Evolutionary conservation across 2,329 filamentous ascomycete genomes (phyloP).

Genomic region (Paraconiothyrium sp.): DNA sequence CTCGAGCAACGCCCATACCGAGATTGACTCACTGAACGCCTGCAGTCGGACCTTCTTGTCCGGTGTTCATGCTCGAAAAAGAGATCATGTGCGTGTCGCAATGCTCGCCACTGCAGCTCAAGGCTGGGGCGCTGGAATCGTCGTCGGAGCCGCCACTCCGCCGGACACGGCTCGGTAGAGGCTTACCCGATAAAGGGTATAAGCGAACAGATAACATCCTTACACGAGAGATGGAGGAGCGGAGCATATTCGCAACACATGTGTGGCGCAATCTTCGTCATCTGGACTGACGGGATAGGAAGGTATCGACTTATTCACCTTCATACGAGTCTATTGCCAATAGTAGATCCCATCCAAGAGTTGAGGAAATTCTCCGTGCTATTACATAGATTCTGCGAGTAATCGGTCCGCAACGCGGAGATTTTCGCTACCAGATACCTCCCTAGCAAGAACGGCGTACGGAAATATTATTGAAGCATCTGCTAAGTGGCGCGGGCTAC

Average conservation of each 20-base stretch:
- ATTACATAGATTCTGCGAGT: neutral
- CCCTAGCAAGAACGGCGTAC: neutral
- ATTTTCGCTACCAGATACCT: neutral
- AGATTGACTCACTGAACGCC: neutral
- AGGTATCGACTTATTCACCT: neutral
- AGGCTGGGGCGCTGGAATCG: neutral
- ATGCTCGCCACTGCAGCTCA: neutral
- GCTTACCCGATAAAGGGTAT: neutral
- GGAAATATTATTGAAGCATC: neutral
- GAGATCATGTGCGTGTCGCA: neutral
- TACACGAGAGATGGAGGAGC: neutral
- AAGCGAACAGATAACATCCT: neutral
- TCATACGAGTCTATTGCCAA: no score
- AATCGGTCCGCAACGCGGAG: neutral
- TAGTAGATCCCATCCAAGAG: neutral
- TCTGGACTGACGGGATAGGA: neutral
- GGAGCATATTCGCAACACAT: neutral
- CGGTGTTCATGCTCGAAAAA: neutral
- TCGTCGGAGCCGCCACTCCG: neutral
- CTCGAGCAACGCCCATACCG: neutral
- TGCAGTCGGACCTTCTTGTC: neutral
- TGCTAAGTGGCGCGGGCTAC: neutral
- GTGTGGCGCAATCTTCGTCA: neutral
- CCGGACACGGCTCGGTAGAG: conserved; percentile 1
- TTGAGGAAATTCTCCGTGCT: neutral